Percentiles rank a stretch among this genome's conserved stretches.
phyloP scores from a whole-genome alignment of 306 rosid genomes.

The Chamaecrista fasciculata region DNA sequence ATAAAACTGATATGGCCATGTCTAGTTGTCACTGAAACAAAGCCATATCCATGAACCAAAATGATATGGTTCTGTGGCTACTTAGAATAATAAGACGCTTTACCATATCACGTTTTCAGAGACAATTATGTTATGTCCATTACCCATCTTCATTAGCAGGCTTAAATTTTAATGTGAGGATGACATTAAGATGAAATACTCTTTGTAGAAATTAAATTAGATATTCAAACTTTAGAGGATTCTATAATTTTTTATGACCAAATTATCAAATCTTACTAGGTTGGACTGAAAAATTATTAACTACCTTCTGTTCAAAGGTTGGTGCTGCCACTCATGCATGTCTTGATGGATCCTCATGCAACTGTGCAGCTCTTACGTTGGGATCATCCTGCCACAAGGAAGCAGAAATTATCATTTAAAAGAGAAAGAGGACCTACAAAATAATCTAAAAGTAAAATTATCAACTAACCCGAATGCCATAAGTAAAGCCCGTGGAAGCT shows the following conservation, averaged over 20 bases:
- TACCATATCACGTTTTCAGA: background rate
- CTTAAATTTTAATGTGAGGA: background rate
- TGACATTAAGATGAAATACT: background rate
- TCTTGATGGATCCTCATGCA: conserved; percentile 93
- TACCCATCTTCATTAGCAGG: background rate
- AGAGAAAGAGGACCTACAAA: background rate
- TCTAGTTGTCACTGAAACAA: background rate
- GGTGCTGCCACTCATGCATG: conserved; percentile 52
- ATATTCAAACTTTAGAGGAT: background rate
- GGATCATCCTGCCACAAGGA: conserved; percentile 76
- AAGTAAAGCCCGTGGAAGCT: conserved; percentile 58
- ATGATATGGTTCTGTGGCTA: background rate
- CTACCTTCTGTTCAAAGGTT: conserved; percentile 32
- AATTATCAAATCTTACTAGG: background rate
- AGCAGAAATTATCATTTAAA: conserved; percentile 10
- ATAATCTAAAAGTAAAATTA: conserved; percentile 15
- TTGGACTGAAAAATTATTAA: conserved; percentile 14
- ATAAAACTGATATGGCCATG: background rate
- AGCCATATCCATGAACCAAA: background rate
- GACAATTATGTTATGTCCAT: background rate
- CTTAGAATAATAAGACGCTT: background rate
- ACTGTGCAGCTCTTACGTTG: conserved; percentile 72
- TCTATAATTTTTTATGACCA: background rate
- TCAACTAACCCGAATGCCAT: conserved; percentile 82
- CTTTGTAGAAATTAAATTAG: background rate